Evolutionary conservation across 2,329 filamentous ascomycete species (phyloP).

Genomic region (Plectosphaerella cucumerina): DNA sequence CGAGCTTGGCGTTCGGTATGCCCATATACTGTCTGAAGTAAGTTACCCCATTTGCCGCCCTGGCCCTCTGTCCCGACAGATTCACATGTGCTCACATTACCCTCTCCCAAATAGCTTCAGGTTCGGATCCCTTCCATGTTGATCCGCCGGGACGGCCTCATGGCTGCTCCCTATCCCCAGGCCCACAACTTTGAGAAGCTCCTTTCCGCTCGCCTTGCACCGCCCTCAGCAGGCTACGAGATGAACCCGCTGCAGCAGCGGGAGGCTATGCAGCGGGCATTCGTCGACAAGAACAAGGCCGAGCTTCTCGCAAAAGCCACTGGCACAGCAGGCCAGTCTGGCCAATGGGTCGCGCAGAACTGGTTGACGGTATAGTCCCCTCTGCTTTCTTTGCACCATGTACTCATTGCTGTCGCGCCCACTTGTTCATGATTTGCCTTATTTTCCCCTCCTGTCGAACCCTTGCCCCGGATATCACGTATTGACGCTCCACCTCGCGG

Average conservation of each 20-base stretch:
- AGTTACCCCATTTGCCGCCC: conserved; percentile 12
- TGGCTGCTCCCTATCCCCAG: conserved; percentile 34
- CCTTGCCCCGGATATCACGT: background rate
- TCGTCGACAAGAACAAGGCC: conserved; percentile 36
- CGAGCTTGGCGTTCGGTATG: conserved; percentile 54
- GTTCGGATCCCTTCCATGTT: conserved; percentile 60
- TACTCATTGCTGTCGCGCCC: background rate
- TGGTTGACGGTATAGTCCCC: conserved; percentile 23
- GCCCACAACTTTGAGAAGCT: conserved; percentile 41
- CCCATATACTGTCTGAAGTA: conserved; percentile 51
- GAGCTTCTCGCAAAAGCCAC: conserved; percentile 36
- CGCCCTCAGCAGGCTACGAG: conserved; percentile 28
- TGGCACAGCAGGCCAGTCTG: conserved; percentile 28
- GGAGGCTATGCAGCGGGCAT: conserved; percentile 42
- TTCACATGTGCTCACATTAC: conserved; percentile 3
- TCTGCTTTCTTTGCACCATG: conserved; percentile 1
- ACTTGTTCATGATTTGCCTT: background rate
- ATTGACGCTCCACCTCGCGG: background rate
- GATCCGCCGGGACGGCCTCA: conserved; percentile 48
- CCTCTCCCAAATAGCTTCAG: conserved; percentile 38
- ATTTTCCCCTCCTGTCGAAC: background rate
- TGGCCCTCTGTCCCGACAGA: background rate
- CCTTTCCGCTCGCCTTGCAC: conserved; percentile 28
- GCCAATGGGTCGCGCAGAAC: conserved; percentile 31
- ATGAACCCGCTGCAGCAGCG: conserved; percentile 43